Evolutionary conservation across 1,284 basidiomycete species (phyloP), one percentile per base, ranked within the genome.

Genomic region (Leccinum subrobustum): DNA sequence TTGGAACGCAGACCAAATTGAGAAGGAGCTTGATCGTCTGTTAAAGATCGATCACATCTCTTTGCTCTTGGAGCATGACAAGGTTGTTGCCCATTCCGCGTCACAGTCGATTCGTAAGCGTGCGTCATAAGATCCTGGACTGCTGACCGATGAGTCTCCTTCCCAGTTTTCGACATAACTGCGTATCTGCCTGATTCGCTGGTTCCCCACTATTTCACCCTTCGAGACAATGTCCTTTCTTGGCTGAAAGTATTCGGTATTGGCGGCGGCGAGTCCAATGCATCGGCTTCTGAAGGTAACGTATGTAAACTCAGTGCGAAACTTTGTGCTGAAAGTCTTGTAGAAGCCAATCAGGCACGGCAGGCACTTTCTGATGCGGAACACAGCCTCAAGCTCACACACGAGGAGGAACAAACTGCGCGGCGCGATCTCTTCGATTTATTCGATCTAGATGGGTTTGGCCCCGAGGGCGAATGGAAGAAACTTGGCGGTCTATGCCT

Each of bases 391-490:
- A 77, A 76, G 37, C 68, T 73, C 9, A 69, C 80, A 9, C 76
- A 75, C 51, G 76, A 80, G 39, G 83, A 86, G 35, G 80, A 81
- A 52, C 76, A 81, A 31, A 75, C 78, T 11, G 81, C 82, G 0
- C 79, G 81, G 52, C 76, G 80, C 20, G 82, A 88, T 50, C 70
- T 92, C n/a, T 72, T 70, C 2, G 83, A 87, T 50, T 76, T 93
- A 14, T 91, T 88, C 67, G 79, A 86, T 61, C 74, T 80, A 8
- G 74, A 84, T 25, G 84, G 85, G 61, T 98, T 89, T 70, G 96
- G 96, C 7, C 75, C 78, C 0, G 83, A 94, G 35, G 94, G 92
- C 61, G 95, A 98, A 77, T 99, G 95, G 92, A 96, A 96, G 81
- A 95, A 96, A 76, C 83, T 99, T 11, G 91, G 97, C 39, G 83